Percentiles rank a stretch among this genome's conserved stretches.
These are phyloP conservation scores for Ricinus communis DNA, from an alignment of 345 rosid species.

Conservation along the genomic window DNA sequence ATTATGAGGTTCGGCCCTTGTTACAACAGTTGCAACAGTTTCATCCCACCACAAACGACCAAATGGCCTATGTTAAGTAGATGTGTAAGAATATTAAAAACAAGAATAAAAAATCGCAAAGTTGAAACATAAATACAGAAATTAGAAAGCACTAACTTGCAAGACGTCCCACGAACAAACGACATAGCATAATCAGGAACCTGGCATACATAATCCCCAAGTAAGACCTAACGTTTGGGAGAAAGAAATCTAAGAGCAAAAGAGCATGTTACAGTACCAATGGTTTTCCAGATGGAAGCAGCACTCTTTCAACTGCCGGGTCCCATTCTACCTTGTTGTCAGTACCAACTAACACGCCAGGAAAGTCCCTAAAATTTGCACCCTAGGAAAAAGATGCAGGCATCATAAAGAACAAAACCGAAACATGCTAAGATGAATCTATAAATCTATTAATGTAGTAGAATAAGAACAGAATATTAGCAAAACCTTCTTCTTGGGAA, in stretches of 20 bases:
- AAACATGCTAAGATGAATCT: neutral
- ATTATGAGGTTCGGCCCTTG: slow-evolving; percentile 48
- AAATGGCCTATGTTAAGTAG: slow-evolving; percentile 34
- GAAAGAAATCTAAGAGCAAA: neutral
- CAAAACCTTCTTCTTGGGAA: slow-evolving; percentile 42
- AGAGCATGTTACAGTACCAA: slow-evolving; percentile 26
- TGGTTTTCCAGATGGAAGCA: slow-evolving; percentile 37
- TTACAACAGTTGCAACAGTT: slow-evolving; percentile 37
- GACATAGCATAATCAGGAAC: slow-evolving; percentile 47
- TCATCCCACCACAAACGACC: slow-evolving; percentile 46
- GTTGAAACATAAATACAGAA: neutral
- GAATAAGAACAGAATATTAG: neutral
- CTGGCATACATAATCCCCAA: slow-evolving; percentile 15
- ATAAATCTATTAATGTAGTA: neutral
- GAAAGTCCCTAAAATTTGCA: slow-evolving; percentile 42
- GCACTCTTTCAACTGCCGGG: slow-evolving; percentile 26
- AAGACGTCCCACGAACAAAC: slow-evolving; percentile 25
- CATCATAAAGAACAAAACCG: neutral
- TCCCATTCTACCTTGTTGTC: slow-evolving; percentile 35
- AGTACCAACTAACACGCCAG: slow-evolving; percentile 32
- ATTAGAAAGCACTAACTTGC: slow-evolving; percentile 26
- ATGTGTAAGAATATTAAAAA: neutral
- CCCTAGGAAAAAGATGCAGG: slow-evolving; percentile 27
- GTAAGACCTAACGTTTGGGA: neutral
- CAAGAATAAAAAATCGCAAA: neutral